These are phyloP conservation scores for Penicillium occitanis DNA, from an alignment of 2,329 filamentous ascomycete genomes.

Conservation along the genomic window DNA sequence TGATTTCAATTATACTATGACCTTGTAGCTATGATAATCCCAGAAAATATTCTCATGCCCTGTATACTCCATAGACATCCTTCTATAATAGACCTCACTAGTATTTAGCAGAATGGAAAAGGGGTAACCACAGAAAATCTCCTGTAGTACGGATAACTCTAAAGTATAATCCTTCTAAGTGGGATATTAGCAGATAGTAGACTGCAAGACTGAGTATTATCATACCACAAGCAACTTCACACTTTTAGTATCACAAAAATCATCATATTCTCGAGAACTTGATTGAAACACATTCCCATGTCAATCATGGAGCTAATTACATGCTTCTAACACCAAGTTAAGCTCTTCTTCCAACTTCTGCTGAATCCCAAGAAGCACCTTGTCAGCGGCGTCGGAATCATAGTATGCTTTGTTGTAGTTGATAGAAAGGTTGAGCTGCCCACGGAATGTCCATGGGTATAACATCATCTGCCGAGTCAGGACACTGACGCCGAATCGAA, in stretches of 20 bases:
- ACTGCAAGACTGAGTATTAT: not conserved
- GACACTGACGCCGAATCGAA: conserved; percentile 23
- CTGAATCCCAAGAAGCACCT: not conserved
- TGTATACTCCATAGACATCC: not conserved
- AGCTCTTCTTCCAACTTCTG: conserved; percentile 10
- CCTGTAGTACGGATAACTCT: too few species aligned
- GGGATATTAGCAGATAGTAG: not conserved
- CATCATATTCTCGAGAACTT: not conserved
- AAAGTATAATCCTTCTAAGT: too few species aligned
- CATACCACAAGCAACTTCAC: not conserved
- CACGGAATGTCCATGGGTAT: conserved; percentile 24
- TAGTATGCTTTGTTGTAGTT: conserved; percentile 25
- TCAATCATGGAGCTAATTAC: not conserved
- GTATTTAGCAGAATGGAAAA: not conserved
- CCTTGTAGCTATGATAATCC: too few species aligned
- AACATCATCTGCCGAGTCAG: conserved; percentile 24
- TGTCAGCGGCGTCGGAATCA: not conserved
- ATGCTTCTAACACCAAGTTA: not conserved
- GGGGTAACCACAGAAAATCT: too few species aligned
- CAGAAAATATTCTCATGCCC: too few species aligned
- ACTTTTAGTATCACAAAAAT: not conserved
- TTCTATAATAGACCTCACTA: not conserved
- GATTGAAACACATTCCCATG: not conserved
- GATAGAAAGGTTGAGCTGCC: conserved; percentile 22
- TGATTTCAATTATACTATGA: not conserved